Conservation (phyloP, 2,329 filamentous ascomycete species). For the Sporothrix inflata region DNA sequence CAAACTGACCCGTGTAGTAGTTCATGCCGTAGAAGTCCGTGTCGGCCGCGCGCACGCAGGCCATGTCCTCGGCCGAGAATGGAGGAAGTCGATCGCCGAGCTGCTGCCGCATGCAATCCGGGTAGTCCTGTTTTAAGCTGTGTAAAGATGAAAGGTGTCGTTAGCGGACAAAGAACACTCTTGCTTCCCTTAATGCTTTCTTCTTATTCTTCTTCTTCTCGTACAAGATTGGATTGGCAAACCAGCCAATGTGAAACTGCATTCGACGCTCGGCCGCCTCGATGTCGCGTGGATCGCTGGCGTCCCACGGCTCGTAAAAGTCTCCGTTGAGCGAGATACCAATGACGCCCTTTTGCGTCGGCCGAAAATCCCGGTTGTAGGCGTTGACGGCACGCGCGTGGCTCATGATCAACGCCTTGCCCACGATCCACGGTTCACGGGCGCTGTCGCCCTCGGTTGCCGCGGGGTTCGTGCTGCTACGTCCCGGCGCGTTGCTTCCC, state of each 20-base stretch:
- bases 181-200: too few relatives aligned
- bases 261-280: constrained; percentile 79
- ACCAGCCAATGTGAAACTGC: constrained; percentile 87
- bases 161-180: too few relatives aligned
- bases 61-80: constrained; percentile 72
- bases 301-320: constrained; percentile 80
- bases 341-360: constrained; percentile 68
- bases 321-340: constrained; percentile 88
- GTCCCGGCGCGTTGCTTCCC: constrained; percentile 79
- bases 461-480: constrained; percentile 73
- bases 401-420: constrained; percentile 77
- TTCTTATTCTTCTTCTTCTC: too few relatives aligned
- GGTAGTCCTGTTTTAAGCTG: constrained; percentile 59
- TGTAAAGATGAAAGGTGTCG: not conserved
- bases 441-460: constrained; percentile 71
- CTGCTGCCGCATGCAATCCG: constrained; percentile 79
- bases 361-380: constrained; percentile 81
- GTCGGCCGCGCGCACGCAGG: constrained; percentile 78
- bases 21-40: constrained; percentile 91
- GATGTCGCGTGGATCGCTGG: constrained; percentile 71
- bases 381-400: constrained; percentile 80
- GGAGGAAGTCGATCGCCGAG: constrained; percentile 75
- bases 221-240: constrained; percentile 83
- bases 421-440: constrained; percentile 79
- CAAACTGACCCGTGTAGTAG: constrained; percentile 88